Percentiles rank a stretch among this genome's conserved stretches.
These are phyloP conservation scores for Daldinia grandis DNA, from an alignment of 495 filamentous ascomycete species.

Conservation along the genomic window DNA sequence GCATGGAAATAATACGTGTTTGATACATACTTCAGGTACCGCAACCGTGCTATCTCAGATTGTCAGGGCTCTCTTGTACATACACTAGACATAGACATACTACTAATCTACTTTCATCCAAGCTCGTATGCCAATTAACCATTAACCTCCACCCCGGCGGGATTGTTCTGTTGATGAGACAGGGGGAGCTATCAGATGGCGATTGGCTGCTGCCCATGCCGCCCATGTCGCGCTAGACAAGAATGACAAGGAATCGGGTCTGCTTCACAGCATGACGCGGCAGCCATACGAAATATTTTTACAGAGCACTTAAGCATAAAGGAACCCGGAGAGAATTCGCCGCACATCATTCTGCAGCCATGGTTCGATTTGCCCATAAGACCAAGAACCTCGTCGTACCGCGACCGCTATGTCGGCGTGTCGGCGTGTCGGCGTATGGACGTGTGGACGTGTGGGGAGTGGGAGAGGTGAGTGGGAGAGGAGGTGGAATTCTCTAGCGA, in stretches of 20 bases:
- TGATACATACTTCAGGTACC: slow-evolving; percentile 19
- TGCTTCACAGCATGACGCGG: slow-evolving; percentile 43
- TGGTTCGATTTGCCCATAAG: slow-evolving; percentile 30
- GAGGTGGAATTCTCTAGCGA: slow-evolving; percentile 9
- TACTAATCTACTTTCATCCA: slow-evolving; percentile 33
- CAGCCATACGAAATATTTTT: slow-evolving; percentile 28
- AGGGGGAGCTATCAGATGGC: slow-evolving; percentile 28
- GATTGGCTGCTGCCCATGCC: slow-evolving; percentile 47
- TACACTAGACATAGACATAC: slow-evolving; percentile 10
- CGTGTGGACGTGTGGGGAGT: slow-evolving; percentile 6
- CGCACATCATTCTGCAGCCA: slow-evolving; percentile 37
- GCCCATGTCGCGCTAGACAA: slow-evolving; percentile 50
- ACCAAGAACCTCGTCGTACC: slow-evolving; percentile 19
- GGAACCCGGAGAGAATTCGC: slow-evolving; percentile 32
- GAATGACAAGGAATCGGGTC: slow-evolving; percentile 38
- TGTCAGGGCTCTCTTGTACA: slow-evolving; percentile 3
- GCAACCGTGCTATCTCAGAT: slow-evolving; percentile 34
- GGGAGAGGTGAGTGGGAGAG: background rate
- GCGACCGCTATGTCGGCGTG: slow-evolving; percentile 6
- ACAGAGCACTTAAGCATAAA: slow-evolving; percentile 13
- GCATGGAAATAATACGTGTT: slow-evolving; percentile 28
- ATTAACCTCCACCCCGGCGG: slow-evolving; percentile 38
- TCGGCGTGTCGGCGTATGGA: background rate
- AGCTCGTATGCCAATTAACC: slow-evolving; percentile 20
- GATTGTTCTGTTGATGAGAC: slow-evolving; percentile 48